phyloP scores from a whole-genome alignment of 805 yeast genomes.

The Saccharomycopsis sp. region DNA sequence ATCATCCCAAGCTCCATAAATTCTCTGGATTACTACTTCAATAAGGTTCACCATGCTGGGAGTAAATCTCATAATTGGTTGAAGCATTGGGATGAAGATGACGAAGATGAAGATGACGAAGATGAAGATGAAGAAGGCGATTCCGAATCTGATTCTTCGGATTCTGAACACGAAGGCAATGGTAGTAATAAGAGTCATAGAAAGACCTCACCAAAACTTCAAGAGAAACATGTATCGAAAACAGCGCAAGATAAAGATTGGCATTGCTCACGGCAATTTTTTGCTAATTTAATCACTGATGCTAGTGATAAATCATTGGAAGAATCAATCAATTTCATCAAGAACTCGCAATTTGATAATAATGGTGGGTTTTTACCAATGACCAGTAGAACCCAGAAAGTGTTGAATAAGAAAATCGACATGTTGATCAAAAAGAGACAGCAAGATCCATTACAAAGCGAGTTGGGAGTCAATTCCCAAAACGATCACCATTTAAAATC shows the following conservation, averaged over 20 bases:
- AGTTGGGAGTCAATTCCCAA: not conserved
- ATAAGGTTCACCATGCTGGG: not conserved
- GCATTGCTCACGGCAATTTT: slow-evolving; percentile 6
- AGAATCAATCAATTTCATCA: slow-evolving; percentile 13
- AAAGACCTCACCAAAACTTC: not conserved
- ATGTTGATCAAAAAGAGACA: not conserved
- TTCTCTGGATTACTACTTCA: not conserved
- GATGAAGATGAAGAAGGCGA: not conserved
- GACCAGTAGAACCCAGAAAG: slow-evolving; percentile 10
- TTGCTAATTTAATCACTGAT: slow-evolving; percentile 5
- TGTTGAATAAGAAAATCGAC: slow-evolving; percentile 3
- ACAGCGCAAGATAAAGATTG: not conserved
- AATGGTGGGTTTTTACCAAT: slow-evolving; percentile 10
- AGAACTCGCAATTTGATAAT: slow-evolving; percentile 5
- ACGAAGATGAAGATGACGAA: slow-evolving; percentile 7
- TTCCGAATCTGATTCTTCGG: not conserved
- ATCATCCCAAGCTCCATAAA: slow-evolving; percentile 9
- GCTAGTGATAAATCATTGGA: slow-evolving; percentile 13
- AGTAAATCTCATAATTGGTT: slow-evolving; percentile 1
- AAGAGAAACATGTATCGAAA: not conserved
- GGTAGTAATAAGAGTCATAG: not conserved
- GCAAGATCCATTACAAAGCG: slow-evolving; percentile 35
- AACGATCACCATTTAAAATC: not conserved
- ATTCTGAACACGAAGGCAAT: not conserved
- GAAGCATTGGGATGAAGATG: slow-evolving; percentile 7